A percentile compares a stretch with the other conserved stretches of the same genome.
Evolutionary conservation across 1,284 basidiomycete species (phyloP).

Genomic region (Apiotrichum porosum): DNA sequence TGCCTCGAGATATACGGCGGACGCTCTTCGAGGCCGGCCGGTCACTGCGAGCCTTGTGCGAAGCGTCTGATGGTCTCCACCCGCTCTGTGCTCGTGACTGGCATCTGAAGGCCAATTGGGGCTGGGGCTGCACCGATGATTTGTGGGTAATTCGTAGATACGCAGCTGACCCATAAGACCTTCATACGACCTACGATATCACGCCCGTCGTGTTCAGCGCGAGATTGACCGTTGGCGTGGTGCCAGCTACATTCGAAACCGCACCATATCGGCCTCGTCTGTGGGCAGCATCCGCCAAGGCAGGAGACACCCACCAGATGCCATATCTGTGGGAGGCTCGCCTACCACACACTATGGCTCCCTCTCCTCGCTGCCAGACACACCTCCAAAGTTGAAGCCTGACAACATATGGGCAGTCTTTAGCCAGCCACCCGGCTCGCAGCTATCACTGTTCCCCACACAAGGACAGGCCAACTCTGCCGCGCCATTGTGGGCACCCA

Average conservation of each 20-base stretch:
- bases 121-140: conserved; percentile 20
- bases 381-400: neutral
- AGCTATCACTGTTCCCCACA: conserved; percentile 8
- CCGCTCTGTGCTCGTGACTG: conserved; percentile 31
- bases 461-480: neutral
- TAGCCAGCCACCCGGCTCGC: conserved; percentile 24
- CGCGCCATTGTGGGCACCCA: conserved; percentile 24
- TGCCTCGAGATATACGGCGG: conserved; percentile 29
- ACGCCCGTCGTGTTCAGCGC: conserved; percentile 23
- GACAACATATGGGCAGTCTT: conserved; percentile 26
- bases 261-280: conserved; percentile 19
- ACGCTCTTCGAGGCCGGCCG: conserved; percentile 42
- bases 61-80: conserved; percentile 34
- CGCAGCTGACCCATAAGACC: neutral
- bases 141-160: neutral
- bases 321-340: neutral
- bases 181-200: conserved; percentile 13
- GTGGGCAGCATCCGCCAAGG: neutral
- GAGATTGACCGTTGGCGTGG: conserved; percentile 35
- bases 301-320: no score
- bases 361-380: neutral
- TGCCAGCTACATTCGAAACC: conserved; percentile 7
- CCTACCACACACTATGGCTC: neutral
- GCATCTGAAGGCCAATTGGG: conserved; percentile 28
- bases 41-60: conserved; percentile 35